These are phyloP conservation scores for Lunularia cruciata DNA, from an alignment of 225 moss, liverwort and hornwort species.

Conservation along the genomic window DNA sequence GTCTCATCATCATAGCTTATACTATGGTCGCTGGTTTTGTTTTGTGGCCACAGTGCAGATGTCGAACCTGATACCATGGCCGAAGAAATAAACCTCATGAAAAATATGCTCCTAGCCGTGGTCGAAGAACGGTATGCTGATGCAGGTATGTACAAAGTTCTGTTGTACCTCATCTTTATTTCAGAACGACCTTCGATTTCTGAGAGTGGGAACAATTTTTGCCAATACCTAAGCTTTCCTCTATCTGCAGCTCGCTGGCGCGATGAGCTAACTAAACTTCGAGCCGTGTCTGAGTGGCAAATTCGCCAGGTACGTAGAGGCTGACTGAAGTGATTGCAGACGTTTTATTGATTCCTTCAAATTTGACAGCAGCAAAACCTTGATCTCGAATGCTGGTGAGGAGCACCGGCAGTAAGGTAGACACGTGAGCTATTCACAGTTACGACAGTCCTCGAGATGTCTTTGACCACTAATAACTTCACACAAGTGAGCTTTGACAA, in stretches of 20 bases:
- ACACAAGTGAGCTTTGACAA: not conserved
- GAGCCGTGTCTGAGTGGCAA: conserved; percentile 48
- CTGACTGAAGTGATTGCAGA: too few relatives aligned
- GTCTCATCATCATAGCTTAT: not conserved
- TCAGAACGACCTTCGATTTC: not conserved
- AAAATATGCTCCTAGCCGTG: conserved; percentile 84
- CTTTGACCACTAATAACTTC: not conserved
- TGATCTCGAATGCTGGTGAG: not conserved
- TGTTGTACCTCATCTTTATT: not conserved
- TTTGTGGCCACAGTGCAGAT: conserved; percentile 41
- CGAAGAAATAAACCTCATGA: conserved; percentile 84
- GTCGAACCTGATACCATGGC: conserved; percentile 69
- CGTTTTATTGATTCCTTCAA: too few relatives aligned
- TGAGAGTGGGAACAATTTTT: not conserved
- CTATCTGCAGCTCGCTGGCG: conserved; percentile 61
- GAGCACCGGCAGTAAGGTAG: not conserved
- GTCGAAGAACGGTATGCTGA: conserved; percentile 84
- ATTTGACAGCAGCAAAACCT: too few relatives aligned
- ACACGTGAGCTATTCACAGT: too few relatives aligned
- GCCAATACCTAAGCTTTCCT: too few relatives aligned
- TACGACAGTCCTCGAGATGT: too few relatives aligned
- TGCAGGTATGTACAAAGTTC: conserved; percentile 42
- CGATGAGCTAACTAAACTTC: conserved; percentile 77
- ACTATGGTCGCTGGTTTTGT: conserved; percentile 1
- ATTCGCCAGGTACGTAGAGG: conserved; percentile 40